Evolutionary conservation across 1,284 basidiomycete species (phyloP).

Genomic region (Moesziomyces parantarcticus): DNA sequence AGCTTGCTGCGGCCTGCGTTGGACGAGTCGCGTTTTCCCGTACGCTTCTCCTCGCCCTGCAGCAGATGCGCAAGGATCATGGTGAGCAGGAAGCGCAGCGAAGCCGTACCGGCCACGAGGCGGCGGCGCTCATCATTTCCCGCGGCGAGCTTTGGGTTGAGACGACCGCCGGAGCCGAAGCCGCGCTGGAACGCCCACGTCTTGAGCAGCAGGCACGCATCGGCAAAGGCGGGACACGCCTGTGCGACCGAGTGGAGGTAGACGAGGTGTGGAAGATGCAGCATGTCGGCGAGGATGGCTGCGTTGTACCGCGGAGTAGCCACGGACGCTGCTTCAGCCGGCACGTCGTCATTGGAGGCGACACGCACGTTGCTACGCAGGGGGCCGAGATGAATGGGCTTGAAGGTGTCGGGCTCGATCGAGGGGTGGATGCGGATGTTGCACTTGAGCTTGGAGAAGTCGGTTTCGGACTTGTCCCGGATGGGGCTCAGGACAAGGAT

Average conservation of each 20-base stretch:
- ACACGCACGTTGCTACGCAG: conserved; percentile 71
- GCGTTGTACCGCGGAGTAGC: conserved; percentile 83
- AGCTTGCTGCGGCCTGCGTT: conserved; percentile 71
- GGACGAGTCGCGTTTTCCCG: conserved; percentile 35
- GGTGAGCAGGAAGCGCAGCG: conserved; percentile 76
- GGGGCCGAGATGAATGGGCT: conserved; percentile 77
- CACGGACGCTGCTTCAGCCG: conserved; percentile 7
- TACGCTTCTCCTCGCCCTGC: conserved; percentile 65
- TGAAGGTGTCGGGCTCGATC: conserved; percentile 75
- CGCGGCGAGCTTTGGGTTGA: conserved; percentile 14
- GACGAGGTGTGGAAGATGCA: conserved; percentile 77
- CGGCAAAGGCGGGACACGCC: conserved; percentile 76
- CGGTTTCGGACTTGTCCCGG: conserved; percentile 72
- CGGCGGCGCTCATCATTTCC: conserved; percentile 27
- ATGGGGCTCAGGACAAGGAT: conserved; percentile 75
- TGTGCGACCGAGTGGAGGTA: conserved; percentile 77
- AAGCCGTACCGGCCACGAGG: conserved; percentile 64
- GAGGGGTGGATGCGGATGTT: conserved; percentile 81
- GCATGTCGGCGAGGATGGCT: conserved; percentile 76
- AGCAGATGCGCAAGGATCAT: conserved; percentile 67
- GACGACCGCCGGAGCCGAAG: conserved; percentile 72
- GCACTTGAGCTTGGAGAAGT: conserved; percentile 77
- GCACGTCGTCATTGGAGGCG: conserved; percentile 16
- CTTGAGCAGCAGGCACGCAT: conserved; percentile 82
- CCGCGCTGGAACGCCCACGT: conserved; percentile 92